Evolutionary conservation across 2,329 filamentous ascomycete species (phyloP).

Genomic region (Sarocladium strictum): DNA sequence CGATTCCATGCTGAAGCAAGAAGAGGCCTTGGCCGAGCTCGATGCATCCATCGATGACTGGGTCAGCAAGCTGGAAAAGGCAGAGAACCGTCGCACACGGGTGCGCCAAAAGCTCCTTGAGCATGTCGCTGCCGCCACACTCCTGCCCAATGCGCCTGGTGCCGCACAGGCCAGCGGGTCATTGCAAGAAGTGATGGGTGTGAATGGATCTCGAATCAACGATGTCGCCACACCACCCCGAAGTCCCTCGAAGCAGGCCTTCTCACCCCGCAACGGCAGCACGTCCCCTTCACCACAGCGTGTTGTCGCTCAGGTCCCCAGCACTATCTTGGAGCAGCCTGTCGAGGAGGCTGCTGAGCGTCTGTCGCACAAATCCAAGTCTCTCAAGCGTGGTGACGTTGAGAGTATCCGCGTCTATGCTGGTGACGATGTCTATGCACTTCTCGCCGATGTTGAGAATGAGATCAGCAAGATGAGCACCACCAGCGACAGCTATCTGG

Average conservation of each 20-base stretch:
- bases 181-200: constrained; percentile 35
- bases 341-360: constrained; percentile 34
- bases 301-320: constrained; percentile 47
- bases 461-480: constrained; percentile 32
- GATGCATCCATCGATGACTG: constrained; percentile 76
- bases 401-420: constrained; percentile 66
- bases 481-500: constrained; percentile 11
- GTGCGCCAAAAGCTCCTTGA: constrained; percentile 76
- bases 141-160: constrained; percentile 33
- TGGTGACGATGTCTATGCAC: constrained; percentile 59
- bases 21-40: constrained; percentile 71
- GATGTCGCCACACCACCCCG: constrained; percentile 52
- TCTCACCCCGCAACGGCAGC: constrained; percentile 26
- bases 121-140: constrained; percentile 68
- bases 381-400: constrained; percentile 35
- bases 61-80: constrained; percentile 72
- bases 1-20: constrained; percentile 71
- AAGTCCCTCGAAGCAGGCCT: constrained; percentile 45
- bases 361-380: constrained; percentile 10
- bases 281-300: constrained; percentile 44
- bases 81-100: constrained; percentile 68
- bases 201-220: constrained; percentile 26
- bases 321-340: constrained; percentile 48
- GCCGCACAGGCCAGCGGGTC: constrained; percentile 30
- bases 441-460: constrained; percentile 60